Conservation (phyloP, 2,329 filamentous ascomycete species). For the Aureobasidium melanogenum region DNA sequence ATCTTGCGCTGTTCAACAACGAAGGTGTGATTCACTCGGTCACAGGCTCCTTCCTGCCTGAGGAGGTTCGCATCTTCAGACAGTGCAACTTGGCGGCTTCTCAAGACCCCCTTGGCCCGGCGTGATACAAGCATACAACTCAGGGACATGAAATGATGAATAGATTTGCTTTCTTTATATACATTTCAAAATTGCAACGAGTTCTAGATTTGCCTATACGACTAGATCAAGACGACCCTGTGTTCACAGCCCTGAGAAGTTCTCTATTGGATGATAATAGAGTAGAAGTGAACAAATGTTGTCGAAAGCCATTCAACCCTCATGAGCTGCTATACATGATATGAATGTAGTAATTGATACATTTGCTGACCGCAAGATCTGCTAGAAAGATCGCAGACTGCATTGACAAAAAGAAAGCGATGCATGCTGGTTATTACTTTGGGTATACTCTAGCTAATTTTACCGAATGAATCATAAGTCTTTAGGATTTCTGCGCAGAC, state of each 20-base stretch:
- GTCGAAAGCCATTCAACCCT: too few species aligned
- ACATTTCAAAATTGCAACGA: too few species aligned
- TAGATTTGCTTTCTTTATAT: background rate
- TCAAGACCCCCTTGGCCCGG: conserved; percentile 45
- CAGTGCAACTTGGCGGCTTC: conserved; percentile 73
- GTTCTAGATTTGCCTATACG: too few species aligned
- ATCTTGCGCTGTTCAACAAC: conserved; percentile 72
- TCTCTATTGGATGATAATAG: too few species aligned
- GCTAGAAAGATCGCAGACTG: background rate
- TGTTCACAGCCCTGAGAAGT: too few species aligned
- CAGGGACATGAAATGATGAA: background rate
- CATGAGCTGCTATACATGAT: background rate
- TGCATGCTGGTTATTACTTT: background rate
- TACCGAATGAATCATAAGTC: background rate
- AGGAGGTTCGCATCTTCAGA: conserved; percentile 66
- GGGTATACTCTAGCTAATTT: background rate
- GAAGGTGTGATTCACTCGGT: conserved; percentile 66
- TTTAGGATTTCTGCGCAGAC: background rate
- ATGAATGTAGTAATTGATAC: background rate
- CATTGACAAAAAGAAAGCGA: background rate
- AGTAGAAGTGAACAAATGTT: background rate
- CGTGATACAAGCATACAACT: background rate
- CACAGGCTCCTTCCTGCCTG: conserved; percentile 61
- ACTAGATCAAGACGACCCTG: too few species aligned
- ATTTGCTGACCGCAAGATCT: background rate